Conservation (phyloP, 495 filamentous ascomycete species). For the Penicillium pulvis region DNA sequence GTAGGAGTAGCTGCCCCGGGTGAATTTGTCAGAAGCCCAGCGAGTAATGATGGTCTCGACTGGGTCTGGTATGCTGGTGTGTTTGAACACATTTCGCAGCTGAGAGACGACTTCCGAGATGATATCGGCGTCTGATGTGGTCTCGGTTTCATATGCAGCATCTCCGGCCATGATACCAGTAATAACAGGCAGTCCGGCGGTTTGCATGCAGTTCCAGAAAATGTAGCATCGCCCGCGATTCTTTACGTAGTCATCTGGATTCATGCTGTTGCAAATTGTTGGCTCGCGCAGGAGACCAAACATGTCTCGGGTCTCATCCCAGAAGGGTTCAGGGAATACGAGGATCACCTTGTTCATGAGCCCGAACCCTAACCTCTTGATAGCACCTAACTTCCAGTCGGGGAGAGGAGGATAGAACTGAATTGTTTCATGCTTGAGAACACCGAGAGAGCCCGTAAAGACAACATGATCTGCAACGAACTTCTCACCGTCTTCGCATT, state of each 20-base stretch:
- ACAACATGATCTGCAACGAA: slow-evolving; percentile 86
- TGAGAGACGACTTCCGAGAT: slow-evolving; percentile 77
- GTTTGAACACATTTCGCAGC: slow-evolving; percentile 66
- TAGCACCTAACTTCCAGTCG: slow-evolving; percentile 78
- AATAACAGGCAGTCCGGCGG: slow-evolving; percentile 81
- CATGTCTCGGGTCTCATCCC: slow-evolving; percentile 90
- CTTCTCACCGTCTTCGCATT: slow-evolving; percentile 75
- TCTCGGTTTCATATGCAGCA: slow-evolving; percentile 85
- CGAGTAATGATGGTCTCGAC: slow-evolving; percentile 90
- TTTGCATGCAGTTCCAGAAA: slow-evolving; percentile 94
- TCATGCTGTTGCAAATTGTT: slow-evolving; percentile 50
- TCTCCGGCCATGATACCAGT: slow-evolving; percentile 96
- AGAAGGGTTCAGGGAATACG: slow-evolving; percentile 88
- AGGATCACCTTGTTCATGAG: slow-evolving; percentile 94
- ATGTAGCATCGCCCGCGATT: slow-evolving; percentile 87
- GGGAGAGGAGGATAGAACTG: slow-evolving; percentile 83
- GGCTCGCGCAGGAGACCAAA: slow-evolving; percentile 86
- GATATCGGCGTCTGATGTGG: slow-evolving; percentile 68
- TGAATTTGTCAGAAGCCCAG: slow-evolving; percentile 88
- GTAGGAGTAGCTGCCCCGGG: slow-evolving; percentile 91
- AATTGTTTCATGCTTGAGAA: slow-evolving; percentile 75
- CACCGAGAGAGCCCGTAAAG: slow-evolving; percentile 84
- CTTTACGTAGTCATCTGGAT: slow-evolving; percentile 62
- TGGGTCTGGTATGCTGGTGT: slow-evolving; percentile 68
- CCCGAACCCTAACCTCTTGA: slow-evolving; percentile 89